Percentiles rank a stretch among this genome's conserved stretches.
Evolutionary conservation across 2,329 filamentous ascomycete species (phyloP).

Genomic region (Ophiostoma triangulosporum): DNA sequence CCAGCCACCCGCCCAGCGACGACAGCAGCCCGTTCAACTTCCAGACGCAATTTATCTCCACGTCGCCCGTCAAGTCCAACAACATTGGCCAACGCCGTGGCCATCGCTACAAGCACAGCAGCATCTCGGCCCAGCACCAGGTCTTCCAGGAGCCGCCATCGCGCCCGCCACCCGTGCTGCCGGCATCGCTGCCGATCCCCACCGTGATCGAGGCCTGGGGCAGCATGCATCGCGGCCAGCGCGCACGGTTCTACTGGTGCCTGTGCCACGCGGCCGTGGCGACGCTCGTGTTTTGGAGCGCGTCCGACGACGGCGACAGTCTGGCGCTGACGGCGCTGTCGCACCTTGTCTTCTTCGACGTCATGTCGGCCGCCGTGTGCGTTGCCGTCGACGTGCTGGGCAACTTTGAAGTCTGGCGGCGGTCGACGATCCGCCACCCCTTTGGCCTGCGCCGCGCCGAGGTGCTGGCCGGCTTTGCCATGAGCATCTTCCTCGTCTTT

Average conservation of each 20-base stretch:
- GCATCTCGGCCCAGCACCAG: slow-evolving; percentile 75
- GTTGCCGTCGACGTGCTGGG: slow-evolving; percentile 84
- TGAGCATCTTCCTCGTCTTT: slow-evolving; percentile 93
- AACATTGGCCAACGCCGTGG: slow-evolving; percentile 84
- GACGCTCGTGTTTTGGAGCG: slow-evolving; percentile 71
- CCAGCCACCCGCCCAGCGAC: background rate
- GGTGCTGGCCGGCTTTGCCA: slow-evolving; percentile 86
- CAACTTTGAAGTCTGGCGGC: slow-evolving; percentile 96
- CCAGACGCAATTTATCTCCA: slow-evolving; percentile 65
- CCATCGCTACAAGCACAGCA: slow-evolving; percentile 96
- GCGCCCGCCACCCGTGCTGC: slow-evolving; percentile 73
- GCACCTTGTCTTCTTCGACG: slow-evolving; percentile 90
- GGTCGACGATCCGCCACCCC: slow-evolving; percentile 82
- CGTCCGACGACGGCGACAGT: slow-evolving; percentile 53
- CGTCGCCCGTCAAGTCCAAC: slow-evolving; percentile 65
- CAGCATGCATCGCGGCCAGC: slow-evolving; percentile 83
- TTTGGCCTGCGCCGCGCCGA: slow-evolving; percentile 88
- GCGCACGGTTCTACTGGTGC: slow-evolving; percentile 74
- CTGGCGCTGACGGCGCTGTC: slow-evolving; percentile 85
- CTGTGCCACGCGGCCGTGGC: slow-evolving; percentile 76
- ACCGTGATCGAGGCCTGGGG: slow-evolving; percentile 77
- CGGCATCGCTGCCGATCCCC: slow-evolving; percentile 82
- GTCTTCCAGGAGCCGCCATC: slow-evolving; percentile 89
- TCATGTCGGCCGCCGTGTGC: slow-evolving; percentile 79
- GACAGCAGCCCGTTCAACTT: slow-evolving; percentile 76